Evolutionary conservation across 495 filamentous ascomycete species (phyloP), one percentile per base, ranked within the genome.

Genomic region (Aspergillus homomorphus): DNA sequence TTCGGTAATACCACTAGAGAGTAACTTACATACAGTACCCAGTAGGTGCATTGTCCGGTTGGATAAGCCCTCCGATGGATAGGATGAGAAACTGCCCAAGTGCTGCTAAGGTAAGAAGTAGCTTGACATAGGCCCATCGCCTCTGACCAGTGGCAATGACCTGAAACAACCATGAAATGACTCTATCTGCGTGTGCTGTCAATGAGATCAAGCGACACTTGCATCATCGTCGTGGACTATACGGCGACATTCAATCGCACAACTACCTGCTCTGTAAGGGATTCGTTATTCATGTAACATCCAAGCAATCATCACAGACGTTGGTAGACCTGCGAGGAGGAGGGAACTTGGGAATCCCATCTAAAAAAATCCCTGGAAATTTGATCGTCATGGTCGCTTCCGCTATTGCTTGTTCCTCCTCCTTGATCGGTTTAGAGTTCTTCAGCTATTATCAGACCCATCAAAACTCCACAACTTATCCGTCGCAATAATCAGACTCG

Each of bases 391-490:
- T 51, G 48, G 22, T 51, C 16, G 20, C 48, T 51, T 23, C 43
- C 24, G 12, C 53, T 22, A 53, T 56, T 49, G 20, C 24, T 60
- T 60, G 43, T 38, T 26, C 21, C 16, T 26, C 21, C 16, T 53
- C 46, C 33, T 53, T 51, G 42, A 53, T 59, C 53, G 22, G 51
- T 58, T 58, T 61, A 64, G 58, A 51, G 51, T 58, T 57, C 56
- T 54, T 55, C 49, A 52, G 51, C 60, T 48, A 49, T 51, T 45
- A 24, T 28, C 51, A 30, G 46, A 48, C 55, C 51, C 46, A 44
- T 50, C 22, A 45, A 21, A 30, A 49, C 59, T 56, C 59, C 54
- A 53, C 50, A 49, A 19, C 28, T 38, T 53, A 53, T 46, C 52
- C 26, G 58, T 52, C 44, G 49, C 53, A 63, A 52, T 50, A 53